Conservation (phyloP, 306 rosid species). For the Inga laurina region DNA sequence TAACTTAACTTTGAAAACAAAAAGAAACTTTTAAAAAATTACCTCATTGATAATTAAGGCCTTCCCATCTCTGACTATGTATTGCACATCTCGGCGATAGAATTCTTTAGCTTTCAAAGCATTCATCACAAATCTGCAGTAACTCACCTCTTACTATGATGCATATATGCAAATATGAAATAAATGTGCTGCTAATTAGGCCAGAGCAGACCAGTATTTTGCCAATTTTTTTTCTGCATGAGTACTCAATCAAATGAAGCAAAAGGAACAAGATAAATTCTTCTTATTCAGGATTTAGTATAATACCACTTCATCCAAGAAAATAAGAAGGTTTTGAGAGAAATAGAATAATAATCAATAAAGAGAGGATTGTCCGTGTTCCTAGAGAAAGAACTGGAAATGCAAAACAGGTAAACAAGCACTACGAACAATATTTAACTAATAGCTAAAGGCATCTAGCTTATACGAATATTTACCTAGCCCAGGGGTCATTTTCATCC, state of each 20-base stretch:
- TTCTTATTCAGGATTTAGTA: conserved; percentile 5
- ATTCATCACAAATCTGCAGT: conserved; percentile 92
- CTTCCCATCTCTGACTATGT: conserved; percentile 91
- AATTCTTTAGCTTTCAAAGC: conserved; percentile 96
- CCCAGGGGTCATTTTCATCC: conserved; percentile 99
- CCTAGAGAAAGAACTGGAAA: conserved; percentile 26
- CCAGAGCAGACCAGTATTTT: conserved; percentile 22
- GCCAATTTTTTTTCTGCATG: conserved; percentile 3
- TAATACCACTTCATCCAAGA: conserved; percentile 8
- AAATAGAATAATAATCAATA: background rate
- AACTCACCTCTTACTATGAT: conserved; percentile 34
- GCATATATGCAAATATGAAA: conserved; percentile 8
- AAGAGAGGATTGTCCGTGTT: conserved; percentile 12
- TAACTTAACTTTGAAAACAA: conserved; percentile 23
- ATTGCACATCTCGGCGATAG: conserved; percentile 87
- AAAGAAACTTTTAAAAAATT: conserved; percentile 25
- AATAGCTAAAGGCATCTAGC: conserved; percentile 27
- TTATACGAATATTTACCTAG: conserved; percentile 58
- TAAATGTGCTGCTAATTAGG: conserved; percentile 12
- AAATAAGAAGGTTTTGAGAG: background rate
- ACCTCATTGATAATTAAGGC: conserved; percentile 98
- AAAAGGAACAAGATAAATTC: background rate
- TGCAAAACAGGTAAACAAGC: conserved; percentile 25
- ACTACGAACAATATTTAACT: conserved; percentile 24
- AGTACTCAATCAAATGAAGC: background rate